A percentile compares a stretch with the other conserved stretches of the same genome.
Evolutionary conservation across 2,329 filamentous ascomycete genomes (phyloP).

Genomic region (Clarireedia homoeocarpa): DNA sequence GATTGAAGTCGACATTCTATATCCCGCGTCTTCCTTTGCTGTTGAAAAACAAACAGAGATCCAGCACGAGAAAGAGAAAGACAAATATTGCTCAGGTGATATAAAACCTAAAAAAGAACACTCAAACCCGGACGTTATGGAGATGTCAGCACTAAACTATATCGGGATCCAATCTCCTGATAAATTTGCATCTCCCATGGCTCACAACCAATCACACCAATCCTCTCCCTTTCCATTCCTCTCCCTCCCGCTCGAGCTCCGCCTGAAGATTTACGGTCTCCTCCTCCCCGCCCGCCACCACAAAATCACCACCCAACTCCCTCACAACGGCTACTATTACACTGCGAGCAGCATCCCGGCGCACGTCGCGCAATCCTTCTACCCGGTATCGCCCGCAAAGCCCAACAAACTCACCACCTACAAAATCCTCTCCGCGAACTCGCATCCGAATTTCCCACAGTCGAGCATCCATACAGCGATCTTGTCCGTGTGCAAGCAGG

Average conservation of each 20-base stretch:
- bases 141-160: not conserved
- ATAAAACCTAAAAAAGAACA: not conserved
- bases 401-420: slow-evolving; percentile 19
- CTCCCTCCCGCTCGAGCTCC: slow-evolving; percentile 23
- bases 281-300: slow-evolving; percentile 23
- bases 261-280: slow-evolving; percentile 23
- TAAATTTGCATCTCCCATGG: not conserved
- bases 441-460: slow-evolving; percentile 9
- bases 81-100: no score
- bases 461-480: slow-evolving; percentile 15
- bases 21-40: not conserved
- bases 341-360: slow-evolving; percentile 12
- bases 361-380: slow-evolving; percentile 16
- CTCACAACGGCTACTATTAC: slow-evolving; percentile 23
- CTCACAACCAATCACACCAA: not conserved
- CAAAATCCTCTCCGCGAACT: slow-evolving; percentile 22
- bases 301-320: slow-evolving; percentile 24
- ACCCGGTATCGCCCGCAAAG: slow-evolving; percentile 14
- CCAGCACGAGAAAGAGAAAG: no score
- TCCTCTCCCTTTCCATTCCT: slow-evolving; percentile 19
- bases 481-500: slow-evolving; percentile 15
- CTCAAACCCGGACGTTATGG: not conserved
- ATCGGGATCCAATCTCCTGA: not conserved
- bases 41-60: not conserved
- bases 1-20: slow-evolving; percentile 18